These are phyloP conservation scores for Cunninghamia lanceolata DNA, from an alignment of 75 land plant species.

Conservation along the genomic window DNA sequence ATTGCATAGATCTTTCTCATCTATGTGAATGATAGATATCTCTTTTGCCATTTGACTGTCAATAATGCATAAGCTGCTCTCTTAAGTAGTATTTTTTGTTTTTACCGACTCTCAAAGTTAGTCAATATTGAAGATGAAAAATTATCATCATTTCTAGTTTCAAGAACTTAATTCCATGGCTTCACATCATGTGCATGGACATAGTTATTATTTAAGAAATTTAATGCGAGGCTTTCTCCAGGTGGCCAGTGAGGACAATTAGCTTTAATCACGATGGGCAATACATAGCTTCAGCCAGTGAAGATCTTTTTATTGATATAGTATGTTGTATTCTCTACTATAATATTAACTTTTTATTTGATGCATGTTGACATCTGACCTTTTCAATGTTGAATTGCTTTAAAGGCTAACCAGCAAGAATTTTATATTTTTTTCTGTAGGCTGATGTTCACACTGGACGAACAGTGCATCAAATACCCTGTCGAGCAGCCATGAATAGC, in stretches of 20 bases:
- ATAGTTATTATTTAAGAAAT: neutral
- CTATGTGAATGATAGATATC: neutral
- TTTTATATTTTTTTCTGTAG: slow-evolving; percentile 27
- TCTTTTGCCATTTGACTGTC: neutral
- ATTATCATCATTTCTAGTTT: neutral
- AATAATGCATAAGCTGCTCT: neutral
- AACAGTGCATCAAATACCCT: slow-evolving; percentile 90
- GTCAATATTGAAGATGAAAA: neutral
- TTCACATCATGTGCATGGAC: neutral
- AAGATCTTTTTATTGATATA: slow-evolving; percentile 93
- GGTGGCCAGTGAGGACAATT: slow-evolving; percentile 98
- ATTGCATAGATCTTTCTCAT: neutral
- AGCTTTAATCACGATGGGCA: slow-evolving; percentile 94
- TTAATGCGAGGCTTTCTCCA: slow-evolving; percentile 14
- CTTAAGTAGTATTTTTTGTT: neutral
- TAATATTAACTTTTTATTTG: neutral
- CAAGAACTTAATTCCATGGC: neutral
- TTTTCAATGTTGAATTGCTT: neutral
- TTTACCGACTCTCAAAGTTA: neutral
- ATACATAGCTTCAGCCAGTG: slow-evolving; percentile 98
- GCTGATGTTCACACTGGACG: slow-evolving; percentile 87
- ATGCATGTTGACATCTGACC: slow-evolving; percentile 5
- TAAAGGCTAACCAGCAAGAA: neutral
- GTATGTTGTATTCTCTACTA: slow-evolving; percentile 38
- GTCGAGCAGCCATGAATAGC: slow-evolving; percentile 97